Base-by-base conservation (phyloP, 2,329 filamentous ascomycete species). In the Nigrospora oryzae region DNA sequence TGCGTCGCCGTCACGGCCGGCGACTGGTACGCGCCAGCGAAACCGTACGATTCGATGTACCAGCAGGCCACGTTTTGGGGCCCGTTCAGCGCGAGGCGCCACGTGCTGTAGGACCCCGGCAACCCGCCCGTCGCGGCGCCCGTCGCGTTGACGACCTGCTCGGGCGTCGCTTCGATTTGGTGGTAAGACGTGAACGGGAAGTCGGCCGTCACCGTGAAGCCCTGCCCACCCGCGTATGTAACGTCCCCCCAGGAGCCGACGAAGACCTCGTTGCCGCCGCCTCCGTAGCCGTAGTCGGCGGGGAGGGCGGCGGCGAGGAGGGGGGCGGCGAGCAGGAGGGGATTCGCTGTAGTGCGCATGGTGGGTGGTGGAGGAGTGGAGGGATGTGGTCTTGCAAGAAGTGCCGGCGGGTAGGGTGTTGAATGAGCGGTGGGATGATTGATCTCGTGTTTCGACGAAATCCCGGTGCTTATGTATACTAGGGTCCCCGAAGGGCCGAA, bases 1-100 rank as follows among this genome's bases (percentile, higher is more conserved):
- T 75, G 71, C 4, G 72, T 75, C 38, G 71, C 68, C 7, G 71
- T 75, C 5, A 54, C 46, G 19, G 72, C 71, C 1, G 65, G 59
- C 2, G 69, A 72, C 40, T 58, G 51, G 53, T 74, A 75, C 5
- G 61, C 55, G 43, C 71, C 71, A 10, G 59, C 60, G 36, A 75
- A 66, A 49, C 63, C 64, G 34, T 36, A 36, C 34, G 34, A 36
- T 12, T 36, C 34, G 12, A 36, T 14, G 12, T 36, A n/a, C 34
- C 34, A 61, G 51, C 58, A 61, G 34, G 61, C 59, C 2, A 50
- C 55, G 31, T 62, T 50, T n/a, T 47, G 43, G 1, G 60, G 53
- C 45, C 61, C 56, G 57, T 75, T 74, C 57, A 76, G 64, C 43
- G 67, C 70, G 49, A 36, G 34, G 15, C 11, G 34, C 34, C 34